Evolutionary conservation across 1,284 basidiomycete species (phyloP).

Genomic region (Kwoniella shivajii): DNA sequence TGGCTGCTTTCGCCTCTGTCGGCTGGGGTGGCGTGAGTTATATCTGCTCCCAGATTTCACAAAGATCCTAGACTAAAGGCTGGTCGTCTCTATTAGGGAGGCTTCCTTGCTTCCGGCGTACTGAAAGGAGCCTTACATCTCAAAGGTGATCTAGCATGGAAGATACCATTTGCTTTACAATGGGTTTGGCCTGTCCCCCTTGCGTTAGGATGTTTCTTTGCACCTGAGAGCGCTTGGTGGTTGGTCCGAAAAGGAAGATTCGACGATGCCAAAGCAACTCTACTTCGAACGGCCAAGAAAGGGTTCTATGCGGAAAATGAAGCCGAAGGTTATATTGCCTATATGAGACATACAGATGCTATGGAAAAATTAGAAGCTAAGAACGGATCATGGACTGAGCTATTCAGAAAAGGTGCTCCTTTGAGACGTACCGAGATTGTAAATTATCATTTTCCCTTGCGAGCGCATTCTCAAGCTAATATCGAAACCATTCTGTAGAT

Average conservation of each 20-base stretch:
- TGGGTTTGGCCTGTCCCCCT: constrained; percentile 48
- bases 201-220: constrained; percentile 9
- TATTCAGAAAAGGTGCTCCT: constrained; percentile 20
- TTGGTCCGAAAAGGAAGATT: constrained; percentile 39
- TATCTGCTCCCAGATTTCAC: no score
- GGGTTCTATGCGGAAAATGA: constrained; percentile 27
- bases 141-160: constrained; percentile 42
- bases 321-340: constrained; percentile 29
- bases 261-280: constrained; percentile 35
- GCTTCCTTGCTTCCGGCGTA: constrained; percentile 42
- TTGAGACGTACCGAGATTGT: constrained; percentile 32
- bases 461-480: neutral
- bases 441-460: neutral
- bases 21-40: constrained; percentile 19
- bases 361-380: constrained; percentile 14
- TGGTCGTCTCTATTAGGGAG: no score
- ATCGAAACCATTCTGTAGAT: constrained; percentile 13
- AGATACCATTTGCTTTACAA: constrained; percentile 44
- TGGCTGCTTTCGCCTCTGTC: constrained; percentile 20
- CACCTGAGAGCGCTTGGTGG: constrained; percentile 32
- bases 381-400: constrained; percentile 8
- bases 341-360: constrained; percentile 18
- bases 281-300: constrained; percentile 26
- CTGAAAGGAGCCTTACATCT: constrained; percentile 46
- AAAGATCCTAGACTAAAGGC: no score